A percentile compares a stretch with the other conserved stretches of the same genome.
These are phyloP conservation scores for Pseudogymnoascus sp. DNA, from an alignment of 2,329 filamentous ascomycete genomes.

Conservation along the genomic window DNA sequence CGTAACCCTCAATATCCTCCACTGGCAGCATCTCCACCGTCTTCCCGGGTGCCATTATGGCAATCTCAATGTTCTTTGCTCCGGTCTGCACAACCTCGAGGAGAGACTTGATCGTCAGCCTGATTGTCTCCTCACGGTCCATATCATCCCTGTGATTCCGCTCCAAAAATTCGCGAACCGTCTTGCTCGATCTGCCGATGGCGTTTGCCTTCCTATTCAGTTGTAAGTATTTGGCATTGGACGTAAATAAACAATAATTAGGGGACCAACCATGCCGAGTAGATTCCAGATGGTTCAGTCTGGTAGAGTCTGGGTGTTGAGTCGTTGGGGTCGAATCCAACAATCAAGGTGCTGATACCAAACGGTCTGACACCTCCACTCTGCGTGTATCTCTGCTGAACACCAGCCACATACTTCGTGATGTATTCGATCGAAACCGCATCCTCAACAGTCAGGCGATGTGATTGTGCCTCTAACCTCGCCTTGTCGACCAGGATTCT, in stretches of 20 bases:
- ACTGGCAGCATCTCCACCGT: conserved; percentile 86
- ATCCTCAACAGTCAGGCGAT: conserved; percentile 94
- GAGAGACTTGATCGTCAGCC: conserved; percentile 94
- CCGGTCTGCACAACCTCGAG: conserved; percentile 97
- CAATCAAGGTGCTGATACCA: conserved; percentile 93
- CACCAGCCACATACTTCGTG: conserved; percentile 95
- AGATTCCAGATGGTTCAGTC: conserved; percentile 98
- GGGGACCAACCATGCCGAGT: conserved; percentile 80
- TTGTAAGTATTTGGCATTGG: conserved; percentile 13
- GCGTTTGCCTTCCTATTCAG: conserved; percentile 88
- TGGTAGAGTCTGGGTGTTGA: conserved; percentile 86
- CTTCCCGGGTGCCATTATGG: conserved; percentile 92
- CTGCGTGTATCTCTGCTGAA: conserved; percentile 98
- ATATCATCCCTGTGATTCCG: conserved; percentile 98
- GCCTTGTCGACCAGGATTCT: conserved; percentile 98
- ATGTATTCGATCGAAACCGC: conserved; percentile 98
- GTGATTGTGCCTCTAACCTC: conserved; percentile 91
- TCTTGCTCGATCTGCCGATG: conserved; percentile 97
- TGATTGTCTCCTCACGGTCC: conserved; percentile 92
- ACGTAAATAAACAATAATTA: not conserved
- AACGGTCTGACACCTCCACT: conserved; percentile 98
- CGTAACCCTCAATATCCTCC: conserved; percentile 93
- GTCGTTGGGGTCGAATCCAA: conserved; percentile 95
- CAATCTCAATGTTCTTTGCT: conserved; percentile 99
- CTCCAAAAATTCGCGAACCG: conserved; percentile 95